phyloP scores from a whole-genome alignment of 768 basidiomycete species.

The Cyclocybe aegerita region DNA sequence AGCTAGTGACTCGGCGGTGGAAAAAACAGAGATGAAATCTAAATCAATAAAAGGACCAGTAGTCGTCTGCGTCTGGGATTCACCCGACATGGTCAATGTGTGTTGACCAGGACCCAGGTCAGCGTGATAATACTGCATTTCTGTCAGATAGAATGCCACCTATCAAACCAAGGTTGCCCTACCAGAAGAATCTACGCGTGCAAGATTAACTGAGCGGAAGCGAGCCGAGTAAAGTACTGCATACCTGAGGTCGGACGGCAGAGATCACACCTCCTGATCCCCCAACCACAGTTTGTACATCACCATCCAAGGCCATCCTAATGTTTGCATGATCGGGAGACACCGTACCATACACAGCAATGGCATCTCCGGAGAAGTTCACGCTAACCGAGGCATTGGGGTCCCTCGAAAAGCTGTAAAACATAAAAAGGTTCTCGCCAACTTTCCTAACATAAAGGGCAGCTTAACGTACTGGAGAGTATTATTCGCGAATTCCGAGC shows the following conservation, averaged over 20 bases:
- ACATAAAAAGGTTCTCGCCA: neutral
- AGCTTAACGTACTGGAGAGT: slow-evolving; percentile 42
- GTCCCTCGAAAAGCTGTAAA: slow-evolving; percentile 37
- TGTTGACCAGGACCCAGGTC: slow-evolving; percentile 38
- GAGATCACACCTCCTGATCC: slow-evolving; percentile 31
- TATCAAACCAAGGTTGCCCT: slow-evolving; percentile 4
- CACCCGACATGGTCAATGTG: slow-evolving; percentile 34
- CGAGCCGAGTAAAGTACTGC: neutral
- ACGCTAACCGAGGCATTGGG: slow-evolving; percentile 41
- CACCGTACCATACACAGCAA: slow-evolving; percentile 53
- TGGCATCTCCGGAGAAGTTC: slow-evolving; percentile 48
- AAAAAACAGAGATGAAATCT: slow-evolving; percentile 39
- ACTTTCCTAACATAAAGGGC: neutral
- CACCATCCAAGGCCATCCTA: slow-evolving; percentile 44
- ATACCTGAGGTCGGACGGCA: slow-evolving; percentile 22
- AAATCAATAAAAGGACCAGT: slow-evolving; percentile 43
- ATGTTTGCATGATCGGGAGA: slow-evolving; percentile 51
- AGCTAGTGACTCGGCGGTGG: slow-evolving; percentile 15
- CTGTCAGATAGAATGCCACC: neutral
- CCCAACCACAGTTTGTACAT: slow-evolving; percentile 29
- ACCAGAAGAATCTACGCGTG: slow-evolving; percentile 32
- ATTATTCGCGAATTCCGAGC: slow-evolving; percentile 29
- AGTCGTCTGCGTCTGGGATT: slow-evolving; percentile 22
- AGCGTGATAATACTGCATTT: slow-evolving; percentile 39
- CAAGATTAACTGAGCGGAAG: neutral